Conservation (phyloP, 805 yeast species). For the Ogataea ramenticola region DNA sequence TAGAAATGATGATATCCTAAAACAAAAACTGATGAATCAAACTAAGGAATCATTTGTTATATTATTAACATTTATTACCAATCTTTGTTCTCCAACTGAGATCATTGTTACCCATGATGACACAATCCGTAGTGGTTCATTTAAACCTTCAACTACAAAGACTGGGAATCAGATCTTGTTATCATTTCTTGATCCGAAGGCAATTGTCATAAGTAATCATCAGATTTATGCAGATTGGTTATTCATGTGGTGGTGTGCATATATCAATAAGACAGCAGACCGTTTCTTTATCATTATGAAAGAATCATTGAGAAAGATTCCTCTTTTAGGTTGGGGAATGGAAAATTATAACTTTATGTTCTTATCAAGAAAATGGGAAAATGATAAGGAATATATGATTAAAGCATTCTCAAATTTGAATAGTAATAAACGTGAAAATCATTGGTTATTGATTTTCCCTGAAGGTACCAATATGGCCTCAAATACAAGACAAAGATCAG, state of each 20-base stretch:
- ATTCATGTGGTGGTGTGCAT: constrained; percentile 78
- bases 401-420: constrained; percentile 51
- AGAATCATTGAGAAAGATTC: constrained; percentile 61
- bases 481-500: constrained; percentile 53
- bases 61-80: constrained; percentile 43
- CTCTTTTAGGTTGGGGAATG: constrained; percentile 86
- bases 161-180: constrained; percentile 10
- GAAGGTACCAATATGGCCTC: constrained; percentile 87
- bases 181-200: constrained; percentile 16
- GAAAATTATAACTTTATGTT: constrained; percentile 67
- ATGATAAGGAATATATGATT: constrained; percentile 55
- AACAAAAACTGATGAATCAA: constrained; percentile 37
- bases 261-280: constrained; percentile 59
- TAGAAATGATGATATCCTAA: constrained; percentile 22
- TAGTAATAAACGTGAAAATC: constrained; percentile 26
- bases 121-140: constrained; percentile 27
- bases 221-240: constrained; percentile 95
- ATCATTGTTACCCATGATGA: constrained; percentile 45
- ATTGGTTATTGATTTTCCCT: constrained; percentile 75
- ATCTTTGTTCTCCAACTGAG: constrained; percentile 44
- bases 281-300: constrained; percentile 70
- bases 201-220: constrained; percentile 74
- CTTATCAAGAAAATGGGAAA: constrained; percentile 79
- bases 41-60: constrained; percentile 56
- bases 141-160: constrained; percentile 18